Base-by-base conservation (phyloP, 345 rosid genomes). In the Ceriops zippeliana region DNA sequence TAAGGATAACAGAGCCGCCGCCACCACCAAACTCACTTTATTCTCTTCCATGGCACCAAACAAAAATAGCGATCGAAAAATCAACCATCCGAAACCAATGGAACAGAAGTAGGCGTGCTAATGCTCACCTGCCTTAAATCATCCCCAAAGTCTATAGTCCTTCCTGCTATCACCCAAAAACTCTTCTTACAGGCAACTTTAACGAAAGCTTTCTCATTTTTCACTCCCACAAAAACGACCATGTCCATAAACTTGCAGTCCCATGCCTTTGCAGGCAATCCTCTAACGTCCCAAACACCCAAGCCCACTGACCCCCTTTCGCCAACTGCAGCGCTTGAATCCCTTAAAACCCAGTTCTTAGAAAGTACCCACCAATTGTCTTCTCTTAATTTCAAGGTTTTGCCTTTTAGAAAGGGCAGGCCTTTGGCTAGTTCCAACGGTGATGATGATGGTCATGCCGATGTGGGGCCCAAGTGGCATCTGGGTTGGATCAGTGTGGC, bases 201-300 rank as follows among this genome's bases (percentile, higher is more conserved):
- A 47, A 19, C 70, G 16, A 79, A 66, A 67, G 22, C 73, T 52
- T 42, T 74, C 46, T 66, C 76, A 38, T 74, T 3, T 69, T 68
- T 67, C 71, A 21, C 52, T 51, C 61, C 72, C 49, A 57, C 71
- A 52, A 60, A 77, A 42, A 22, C 73, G 51, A 53, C 84, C 80
- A 93, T 90, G 97, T 84, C 97, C 76, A 71, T 77, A 52, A 88
- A 72, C 72, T 68, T 89, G 21, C 76, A 73, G 63, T 42, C 84
- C 65, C 96, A 93, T 62, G 98, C 91, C 75, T 93, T 85, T 69
- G 96, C 98, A 1, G 95, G 95, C 81, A 89, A 91, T 59, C 93
- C 90, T 4, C 61, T 88, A 9, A 72, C 71, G 51, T 75, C 82
- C 71, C 85, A 68, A 73, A 87, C 91, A 71, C 90, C 89, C 8